Evolutionary conservation across 441 rosid species (phyloP).

Genomic region (Rhodomyrtus psidioides): DNA sequence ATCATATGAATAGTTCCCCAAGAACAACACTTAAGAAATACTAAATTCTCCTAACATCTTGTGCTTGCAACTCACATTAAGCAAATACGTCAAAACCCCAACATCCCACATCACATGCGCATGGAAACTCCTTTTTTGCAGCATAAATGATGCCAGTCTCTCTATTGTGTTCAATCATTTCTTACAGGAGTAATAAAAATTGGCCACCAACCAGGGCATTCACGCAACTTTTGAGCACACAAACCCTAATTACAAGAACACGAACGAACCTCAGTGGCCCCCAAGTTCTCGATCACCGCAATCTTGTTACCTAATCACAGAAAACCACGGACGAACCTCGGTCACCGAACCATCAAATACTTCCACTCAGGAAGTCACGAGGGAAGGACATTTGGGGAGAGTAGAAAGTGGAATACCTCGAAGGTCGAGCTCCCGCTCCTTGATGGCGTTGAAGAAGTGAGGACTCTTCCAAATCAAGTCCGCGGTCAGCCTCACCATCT

Average conservation of each 20-base stretch:
- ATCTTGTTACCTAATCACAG: slow-evolving; percentile 69
- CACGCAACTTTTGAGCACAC: background rate
- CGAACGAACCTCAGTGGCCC: slow-evolving; percentile 82
- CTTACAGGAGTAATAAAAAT: background rate
- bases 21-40: background rate
- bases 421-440: slow-evolving; percentile 93
- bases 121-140: background rate
- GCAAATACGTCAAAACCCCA: background rate
- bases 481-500: slow-evolving; percentile 91
- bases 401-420: slow-evolving; percentile 39
- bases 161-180: background rate
- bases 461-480: slow-evolving; percentile 96
- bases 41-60: background rate
- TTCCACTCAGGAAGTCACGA: background rate
- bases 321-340: background rate
- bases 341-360: background rate
- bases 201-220: background rate
- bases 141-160: background rate
- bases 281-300: slow-evolving; percentile 93
- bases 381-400: background rate
- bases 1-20: background rate
- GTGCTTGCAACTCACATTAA: background rate
- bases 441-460: slow-evolving; percentile 94
- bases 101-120: background rate
- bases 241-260: background rate